Base-by-base conservation (phyloP, 2,329 filamentous ascomycete species). In the Diaporthe vaccinii region DNA sequence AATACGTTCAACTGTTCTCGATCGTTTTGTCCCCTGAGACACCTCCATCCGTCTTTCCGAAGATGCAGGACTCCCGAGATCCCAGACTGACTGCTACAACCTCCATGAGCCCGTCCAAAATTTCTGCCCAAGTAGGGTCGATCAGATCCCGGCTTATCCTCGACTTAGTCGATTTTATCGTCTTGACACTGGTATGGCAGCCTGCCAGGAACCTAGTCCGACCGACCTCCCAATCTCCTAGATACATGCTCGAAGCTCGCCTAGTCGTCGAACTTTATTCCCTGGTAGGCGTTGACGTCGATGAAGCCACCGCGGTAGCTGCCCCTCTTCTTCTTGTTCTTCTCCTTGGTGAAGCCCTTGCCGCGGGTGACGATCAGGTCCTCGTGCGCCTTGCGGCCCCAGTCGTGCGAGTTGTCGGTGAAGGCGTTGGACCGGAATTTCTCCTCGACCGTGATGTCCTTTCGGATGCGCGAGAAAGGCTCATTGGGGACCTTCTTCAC, bases 281-380 rank as follows among this genome's bases (percentile, higher is more conserved):
- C 93, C 85, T 96, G 96, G 78, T 93, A 93, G 28, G 93, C 92
- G 20, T 89, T 86, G 72, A 96, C 94, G 82, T 99, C 96, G 80
- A 99, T 98, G 71, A 90, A 85, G 9, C 97, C 97, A 59, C 97
- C 97, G 65, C 94, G 92, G 89, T 98, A 99, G 78, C 93, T 95
- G 69, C 97, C 97, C 80, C 92, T 90, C 89, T 95, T 96, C 90
- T 95, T 97, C 89, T 99, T 99, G 87, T 99, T 99, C 92, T 99
- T 99, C 88, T 98, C 97, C 89, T 99, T 99, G 76, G 96, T 98
- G 86, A 99, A 99, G 5, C 95, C 95, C 87, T 98, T 98, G 81
- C 97, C 97, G 83, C 93, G 95, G 44, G 96, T 98, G 53, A 98
- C 91, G 67, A 95, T 94, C 77, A 99, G 87, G 82, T 98, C 96